Conservation (phyloP, 2,329 filamentous ascomycete species). For the Cordyceps fumosorosea region DNA sequence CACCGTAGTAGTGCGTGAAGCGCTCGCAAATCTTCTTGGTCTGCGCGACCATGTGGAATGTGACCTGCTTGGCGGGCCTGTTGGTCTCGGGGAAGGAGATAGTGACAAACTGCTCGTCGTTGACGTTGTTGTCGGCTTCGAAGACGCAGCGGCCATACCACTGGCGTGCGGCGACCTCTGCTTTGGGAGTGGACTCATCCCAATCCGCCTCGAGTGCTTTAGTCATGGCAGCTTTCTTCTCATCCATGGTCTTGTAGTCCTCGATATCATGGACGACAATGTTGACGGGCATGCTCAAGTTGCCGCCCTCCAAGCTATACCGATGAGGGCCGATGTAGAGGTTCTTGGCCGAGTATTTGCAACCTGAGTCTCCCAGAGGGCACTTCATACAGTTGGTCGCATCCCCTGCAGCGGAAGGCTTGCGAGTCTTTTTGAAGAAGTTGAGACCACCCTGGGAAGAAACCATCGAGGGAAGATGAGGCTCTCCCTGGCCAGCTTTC, state of each 20-base stretch:
- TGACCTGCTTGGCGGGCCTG: conserved; percentile 72
- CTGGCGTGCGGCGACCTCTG: conserved; percentile 45
- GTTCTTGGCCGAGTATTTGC: conserved; percentile 78
- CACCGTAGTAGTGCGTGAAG: conserved; percentile 79
- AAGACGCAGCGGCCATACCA: conserved; percentile 96
- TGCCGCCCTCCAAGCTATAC: conserved; percentile 54
- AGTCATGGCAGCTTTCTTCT: conserved; percentile 34
- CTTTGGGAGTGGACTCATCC: conserved; percentile 38
- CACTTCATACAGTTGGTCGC: conserved; percentile 88
- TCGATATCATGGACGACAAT: conserved; percentile 93
- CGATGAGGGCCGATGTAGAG: conserved; percentile 68
- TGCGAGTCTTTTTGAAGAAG: conserved; percentile 68
- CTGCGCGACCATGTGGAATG: conserved; percentile 90
- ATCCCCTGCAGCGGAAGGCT: conserved; percentile 64
- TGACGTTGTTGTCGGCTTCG: conserved; percentile 88
- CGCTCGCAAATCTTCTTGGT: conserved; percentile 83
- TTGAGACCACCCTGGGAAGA: conserved; percentile 70
- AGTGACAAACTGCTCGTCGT: conserved; percentile 86
- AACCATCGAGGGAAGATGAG: conserved; percentile 71
- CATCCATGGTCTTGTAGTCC: conserved; percentile 51
- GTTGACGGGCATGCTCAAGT: conserved; percentile 73
- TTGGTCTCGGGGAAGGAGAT: conserved; percentile 73
- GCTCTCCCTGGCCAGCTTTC: conserved; percentile 35
- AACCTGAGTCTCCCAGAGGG: conserved; percentile 56
- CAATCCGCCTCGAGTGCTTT: conserved; percentile 47